Percentiles rank a stretch among this genome's conserved stretches.
phyloP scores from a whole-genome alignment of 768 basidiomycete species.

The Pulveroboletus sp. region DNA sequence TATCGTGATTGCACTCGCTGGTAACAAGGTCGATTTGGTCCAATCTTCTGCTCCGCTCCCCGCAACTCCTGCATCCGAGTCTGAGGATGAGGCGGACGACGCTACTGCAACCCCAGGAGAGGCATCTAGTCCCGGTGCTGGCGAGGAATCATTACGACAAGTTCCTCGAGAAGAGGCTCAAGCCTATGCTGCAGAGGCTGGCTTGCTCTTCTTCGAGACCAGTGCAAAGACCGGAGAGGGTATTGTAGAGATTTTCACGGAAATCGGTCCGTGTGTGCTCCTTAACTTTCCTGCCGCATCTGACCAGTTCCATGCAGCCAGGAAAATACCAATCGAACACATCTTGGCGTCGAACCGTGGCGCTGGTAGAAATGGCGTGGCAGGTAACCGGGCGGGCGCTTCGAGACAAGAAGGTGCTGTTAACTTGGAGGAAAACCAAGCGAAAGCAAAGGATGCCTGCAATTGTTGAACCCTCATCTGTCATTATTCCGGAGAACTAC shows the following conservation, averaged over 20 bases:
- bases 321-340: conserved; percentile 90
- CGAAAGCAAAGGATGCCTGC: conserved; percentile 72
- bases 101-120: conserved; percentile 87
- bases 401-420: conserved; percentile 54
- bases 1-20: conserved; percentile 96
- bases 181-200: conserved; percentile 94
- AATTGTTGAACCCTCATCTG: conserved; percentile 55
- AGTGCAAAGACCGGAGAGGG: conserved; percentile 97
- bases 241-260: conserved; percentile 94
- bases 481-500: conserved; percentile 15
- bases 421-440: conserved; percentile 62
- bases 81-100: conserved; percentile 88
- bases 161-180: conserved; percentile 94
- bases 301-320: conserved; percentile 44
- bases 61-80: conserved; percentile 53
- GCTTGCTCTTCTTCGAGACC: conserved; percentile 94
- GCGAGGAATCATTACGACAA: conserved; percentile 77
- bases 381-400: conserved; percentile 48
- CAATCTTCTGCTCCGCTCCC: conserved; percentile 56
- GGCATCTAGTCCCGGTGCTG: conserved; percentile 42
- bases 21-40: conserved; percentile 94
- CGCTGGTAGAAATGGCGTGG: conserved; percentile 57
- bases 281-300: not conserved
- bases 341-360: conserved; percentile 81
- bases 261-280: conserved; percentile 69